A percentile compares a stretch with the other conserved stretches of the same genome.
Evolutionary conservation across 176 grass and related monocot genomes (phyloP).

Genomic region (Juncus effusus): DNA sequence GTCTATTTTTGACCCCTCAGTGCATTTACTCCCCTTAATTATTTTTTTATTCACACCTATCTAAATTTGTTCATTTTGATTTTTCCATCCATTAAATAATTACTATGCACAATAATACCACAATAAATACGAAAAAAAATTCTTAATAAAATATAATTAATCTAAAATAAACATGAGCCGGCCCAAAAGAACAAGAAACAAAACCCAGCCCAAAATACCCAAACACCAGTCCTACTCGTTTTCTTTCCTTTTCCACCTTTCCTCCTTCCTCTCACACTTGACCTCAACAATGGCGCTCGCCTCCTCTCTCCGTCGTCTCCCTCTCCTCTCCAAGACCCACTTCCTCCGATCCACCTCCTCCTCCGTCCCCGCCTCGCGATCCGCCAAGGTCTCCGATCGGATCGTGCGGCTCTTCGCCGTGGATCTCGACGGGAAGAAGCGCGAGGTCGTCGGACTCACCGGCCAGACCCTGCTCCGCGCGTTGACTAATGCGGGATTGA

Average conservation of each 20-base stretch:
- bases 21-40: too few relatives aligned
- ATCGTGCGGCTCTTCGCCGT: constrained; percentile 85
- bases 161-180: too few relatives aligned
- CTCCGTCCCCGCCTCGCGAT: constrained; percentile 24
- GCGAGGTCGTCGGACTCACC: constrained; percentile 59
- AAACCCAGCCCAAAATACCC: not conserved
- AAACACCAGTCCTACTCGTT: not conserved
- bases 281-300: constrained; percentile 73
- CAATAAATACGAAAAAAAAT: too few relatives aligned
- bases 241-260: not conserved
- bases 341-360: constrained; percentile 27
- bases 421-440: constrained; percentile 59
- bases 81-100: too few relatives aligned
- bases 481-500: constrained; percentile 62
- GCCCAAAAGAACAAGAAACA: not conserved
- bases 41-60: too few relatives aligned
- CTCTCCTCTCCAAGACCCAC: constrained; percentile 35
- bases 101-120: too few relatives aligned
- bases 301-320: constrained; percentile 44
- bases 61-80: too few relatives aligned
- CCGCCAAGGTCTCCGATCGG: constrained; percentile 88
- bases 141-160: too few relatives aligned
- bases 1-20: too few relatives aligned
- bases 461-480: constrained; percentile 86
- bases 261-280: not conserved